Conservation (phyloP, 139 green algal species). For the Zygnema circumcarinatum region DNA sequence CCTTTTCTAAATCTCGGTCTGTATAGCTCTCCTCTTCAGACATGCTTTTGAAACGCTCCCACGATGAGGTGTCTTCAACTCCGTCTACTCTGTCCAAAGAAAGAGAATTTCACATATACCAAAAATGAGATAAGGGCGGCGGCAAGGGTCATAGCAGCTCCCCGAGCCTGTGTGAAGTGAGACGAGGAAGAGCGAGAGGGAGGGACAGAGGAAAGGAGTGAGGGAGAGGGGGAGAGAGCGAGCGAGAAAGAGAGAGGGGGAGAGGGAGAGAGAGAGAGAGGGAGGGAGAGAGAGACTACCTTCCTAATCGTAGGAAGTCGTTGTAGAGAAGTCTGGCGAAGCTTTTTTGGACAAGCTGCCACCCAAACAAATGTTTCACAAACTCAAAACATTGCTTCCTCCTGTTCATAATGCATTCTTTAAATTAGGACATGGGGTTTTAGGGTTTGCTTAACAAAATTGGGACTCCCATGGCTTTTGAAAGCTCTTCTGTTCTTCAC, state of each 20-base stretch:
- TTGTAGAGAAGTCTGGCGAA: constrained; percentile 72
- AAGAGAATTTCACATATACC: background rate
- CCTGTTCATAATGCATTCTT: too few species aligned
- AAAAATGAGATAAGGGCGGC: background rate
- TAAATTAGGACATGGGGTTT: too few species aligned
- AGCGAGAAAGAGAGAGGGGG: background rate
- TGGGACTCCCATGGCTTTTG: too few species aligned
- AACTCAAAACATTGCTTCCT: too few species aligned
- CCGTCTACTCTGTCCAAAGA: background rate
- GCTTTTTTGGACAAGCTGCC: constrained; percentile 75
- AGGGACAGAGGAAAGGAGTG: background rate
- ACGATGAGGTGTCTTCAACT: background rate
- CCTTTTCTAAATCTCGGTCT: constrained; percentile 54
- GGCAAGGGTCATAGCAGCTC: too few species aligned
- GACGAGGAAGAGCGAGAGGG: background rate
- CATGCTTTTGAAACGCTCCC: constrained; percentile 34
- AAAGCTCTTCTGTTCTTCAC: too few species aligned
- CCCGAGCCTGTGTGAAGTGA: too few species aligned
- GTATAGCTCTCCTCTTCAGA: constrained; percentile 55
- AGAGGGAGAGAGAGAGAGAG: background rate
- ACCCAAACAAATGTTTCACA: background rate
- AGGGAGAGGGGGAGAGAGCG: background rate
- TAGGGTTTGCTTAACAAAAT: too few species aligned
- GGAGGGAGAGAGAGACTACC: constrained; percentile 5
- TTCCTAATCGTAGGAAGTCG: constrained; percentile 62